Conservation (phyloP, 345 rosid genomes). For the Heritiera fomes region DNA sequence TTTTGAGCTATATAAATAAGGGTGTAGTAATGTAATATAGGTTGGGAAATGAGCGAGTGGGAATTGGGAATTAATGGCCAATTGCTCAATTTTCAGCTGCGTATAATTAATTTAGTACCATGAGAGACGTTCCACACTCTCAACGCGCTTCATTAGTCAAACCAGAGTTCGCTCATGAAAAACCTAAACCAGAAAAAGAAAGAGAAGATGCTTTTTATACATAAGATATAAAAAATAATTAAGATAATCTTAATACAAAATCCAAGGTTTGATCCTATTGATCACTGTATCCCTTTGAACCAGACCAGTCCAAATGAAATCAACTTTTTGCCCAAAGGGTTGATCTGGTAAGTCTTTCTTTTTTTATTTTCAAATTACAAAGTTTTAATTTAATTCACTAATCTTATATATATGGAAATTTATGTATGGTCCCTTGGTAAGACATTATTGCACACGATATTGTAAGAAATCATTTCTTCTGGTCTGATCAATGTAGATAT, state of each 20-base stretch:
- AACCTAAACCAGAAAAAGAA: constrained; percentile 6
- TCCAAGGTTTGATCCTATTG: constrained; percentile 35
- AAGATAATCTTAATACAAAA: constrained; percentile 23
- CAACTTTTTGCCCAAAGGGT: constrained; percentile 35
- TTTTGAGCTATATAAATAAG: constrained; percentile 1
- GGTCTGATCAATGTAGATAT: no score
- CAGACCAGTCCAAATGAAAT: constrained; percentile 25
- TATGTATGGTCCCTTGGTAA: neutral
- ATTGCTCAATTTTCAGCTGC: neutral
- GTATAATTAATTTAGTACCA: neutral
- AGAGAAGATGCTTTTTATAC: neutral
- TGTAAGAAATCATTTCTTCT: neutral
- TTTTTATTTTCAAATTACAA: neutral
- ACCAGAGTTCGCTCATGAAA: constrained; percentile 50
- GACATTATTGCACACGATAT: neutral
- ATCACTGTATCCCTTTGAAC: constrained; percentile 6
- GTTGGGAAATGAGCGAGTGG: constrained; percentile 29
- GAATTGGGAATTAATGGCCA: constrained; percentile 36
- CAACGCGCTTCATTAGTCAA: constrained; percentile 56
- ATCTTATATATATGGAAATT: neutral
- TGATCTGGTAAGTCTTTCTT: neutral
- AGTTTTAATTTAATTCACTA: neutral
- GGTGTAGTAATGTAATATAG: neutral
- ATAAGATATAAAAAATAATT: neutral
- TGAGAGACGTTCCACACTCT: constrained; percentile 28